A percentile compares a stretch with the other conserved stretches of the same genome.
phyloP scores from a whole-genome alignment of 2,329 filamentous ascomycete species.

The Pyrenophora tritici-repentis region DNA sequence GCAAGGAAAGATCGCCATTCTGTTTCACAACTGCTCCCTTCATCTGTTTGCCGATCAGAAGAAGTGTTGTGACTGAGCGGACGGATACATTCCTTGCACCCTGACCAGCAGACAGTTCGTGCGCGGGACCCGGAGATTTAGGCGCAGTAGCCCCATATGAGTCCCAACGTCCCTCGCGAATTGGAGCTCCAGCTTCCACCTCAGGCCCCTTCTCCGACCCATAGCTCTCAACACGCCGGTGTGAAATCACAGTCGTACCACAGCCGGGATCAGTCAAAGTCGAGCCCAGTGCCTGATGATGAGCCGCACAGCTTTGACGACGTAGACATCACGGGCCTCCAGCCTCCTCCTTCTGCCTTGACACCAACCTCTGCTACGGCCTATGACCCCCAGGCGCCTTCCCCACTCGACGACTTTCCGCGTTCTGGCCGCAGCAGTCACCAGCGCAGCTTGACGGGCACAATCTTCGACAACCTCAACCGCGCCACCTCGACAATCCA shows the following conservation, averaged over 20 bases:
- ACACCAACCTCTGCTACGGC: slow-evolving; percentile 35
- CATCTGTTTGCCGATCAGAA: slow-evolving; percentile 20
- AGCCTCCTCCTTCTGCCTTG: slow-evolving; percentile 43
- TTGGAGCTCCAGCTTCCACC: slow-evolving; percentile 25
- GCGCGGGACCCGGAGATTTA: slow-evolving; percentile 7
- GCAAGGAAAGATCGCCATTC: slow-evolving; percentile 14
- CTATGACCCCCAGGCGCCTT: slow-evolving; percentile 42
- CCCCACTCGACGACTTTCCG: slow-evolving; percentile 35
- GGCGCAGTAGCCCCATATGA: slow-evolving; percentile 29
- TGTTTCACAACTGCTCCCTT: slow-evolving; percentile 29
- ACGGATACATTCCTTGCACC: slow-evolving; percentile 30
- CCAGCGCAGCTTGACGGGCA: slow-evolving; percentile 43
- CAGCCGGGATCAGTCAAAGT: slow-evolving; percentile 32
- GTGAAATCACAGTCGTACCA: slow-evolving; percentile 20
- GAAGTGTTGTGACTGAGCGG: slow-evolving; percentile 13
- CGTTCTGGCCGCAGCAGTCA: slow-evolving; percentile 30
- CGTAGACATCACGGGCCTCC: slow-evolving; percentile 37
- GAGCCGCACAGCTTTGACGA: slow-evolving; percentile 38
- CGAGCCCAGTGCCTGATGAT: slow-evolving; percentile 25
- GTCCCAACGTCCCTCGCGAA: slow-evolving; percentile 23
- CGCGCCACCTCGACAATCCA: slow-evolving; percentile 44
- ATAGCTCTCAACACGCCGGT: slow-evolving; percentile 34
- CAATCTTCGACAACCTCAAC: slow-evolving; percentile 47
- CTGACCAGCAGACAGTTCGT: slow-evolving; percentile 15
- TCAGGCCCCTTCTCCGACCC: slow-evolving; percentile 38